Base-by-base conservation (phyloP, 2,329 filamentous ascomycete species). In the Fusarium nisikadoi region DNA sequence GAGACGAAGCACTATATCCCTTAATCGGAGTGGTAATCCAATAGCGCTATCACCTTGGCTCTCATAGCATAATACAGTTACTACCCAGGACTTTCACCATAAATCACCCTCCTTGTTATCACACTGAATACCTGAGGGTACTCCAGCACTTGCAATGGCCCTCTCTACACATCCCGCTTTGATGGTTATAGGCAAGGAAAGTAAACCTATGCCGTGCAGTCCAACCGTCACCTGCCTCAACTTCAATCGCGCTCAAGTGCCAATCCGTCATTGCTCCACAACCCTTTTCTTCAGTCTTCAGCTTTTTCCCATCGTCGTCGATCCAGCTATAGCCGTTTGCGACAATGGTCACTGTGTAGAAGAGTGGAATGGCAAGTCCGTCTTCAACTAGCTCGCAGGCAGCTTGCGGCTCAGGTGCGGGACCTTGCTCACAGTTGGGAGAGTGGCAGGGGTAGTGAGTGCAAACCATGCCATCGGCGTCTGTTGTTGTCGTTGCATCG, bases 1-100 rank as follows among this genome's bases (percentile, higher is more conserved):
- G 20, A 50, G 0, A 50, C 29, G 3, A 0, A 0, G 8, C 23
- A 2, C n/a, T 50, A 50, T 2, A 14, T 50, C 14, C 20, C 46
- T 20, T 33, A 19, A n/a, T 8, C 0, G 10, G 19, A 29, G 12
- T 2, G 19, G 11, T 3, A 27, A 27, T 8, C 8, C 10, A 14
- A 9, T 20, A 20, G 12, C 5, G 3, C 9, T 27, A 6, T 45
- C 4, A 2, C 17, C 8, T n/a, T 46, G 5, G 7, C 19, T 29
- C 19, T 20, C 13, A n/a, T 20, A 29, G 8, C 3, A 1, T 0
- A 6, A 0, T 3, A 14, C 8, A 20, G 20, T 16, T n/a, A 2
- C 10, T 12, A 29, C 13, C 45, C 16, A 3, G 20, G n/a, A 8
- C 0, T 17, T 5, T 33, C 8, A 50, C 47, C 31, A 50, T 5